Conservation (phyloP, 106 monocot species). For the Alisma plantagoaquatica region DNA sequence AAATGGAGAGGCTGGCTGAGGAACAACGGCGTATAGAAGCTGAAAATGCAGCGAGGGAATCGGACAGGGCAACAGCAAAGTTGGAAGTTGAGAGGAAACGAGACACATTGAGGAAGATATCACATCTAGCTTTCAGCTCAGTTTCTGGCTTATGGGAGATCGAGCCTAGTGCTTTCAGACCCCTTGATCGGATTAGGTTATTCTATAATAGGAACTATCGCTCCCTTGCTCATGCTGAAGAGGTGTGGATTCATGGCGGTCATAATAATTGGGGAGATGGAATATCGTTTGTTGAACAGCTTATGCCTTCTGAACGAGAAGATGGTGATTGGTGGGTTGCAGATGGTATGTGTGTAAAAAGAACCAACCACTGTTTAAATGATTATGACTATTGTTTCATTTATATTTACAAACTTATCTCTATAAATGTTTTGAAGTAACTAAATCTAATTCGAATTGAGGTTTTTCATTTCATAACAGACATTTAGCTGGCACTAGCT, state of each 20-base stretch:
- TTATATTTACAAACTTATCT: not conserved
- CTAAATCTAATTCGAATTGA: too few species aligned
- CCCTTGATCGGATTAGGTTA: conserved; percentile 43
- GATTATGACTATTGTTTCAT: too few species aligned
- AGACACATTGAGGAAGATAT: conserved; percentile 26
- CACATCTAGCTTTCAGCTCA: conserved; percentile 24
- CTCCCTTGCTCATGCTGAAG: conserved; percentile 49
- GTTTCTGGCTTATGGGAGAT: conserved; percentile 52
- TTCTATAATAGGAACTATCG: conserved; percentile 67
- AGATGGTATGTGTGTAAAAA: conserved; percentile 60
- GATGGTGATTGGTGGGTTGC: conserved; percentile 93
- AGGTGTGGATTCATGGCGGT: conserved; percentile 95
- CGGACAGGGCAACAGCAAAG: conserved; percentile 63
- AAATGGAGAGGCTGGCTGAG: conserved; percentile 65
- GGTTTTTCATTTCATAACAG: too few species aligned
- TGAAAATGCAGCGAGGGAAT: conserved; percentile 47
- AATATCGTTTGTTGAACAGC: conserved; percentile 47
- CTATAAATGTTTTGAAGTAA: not conserved
- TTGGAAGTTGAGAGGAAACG: conserved; percentile 48
- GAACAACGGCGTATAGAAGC: conserved; percentile 42
- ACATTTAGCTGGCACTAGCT: not conserved
- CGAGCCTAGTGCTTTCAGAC: conserved; percentile 41
- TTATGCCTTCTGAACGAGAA: conserved; percentile 27
- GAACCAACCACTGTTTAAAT: too few species aligned
- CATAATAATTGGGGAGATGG: conserved; percentile 87